Conservation (phyloP, 2,329 filamentous ascomycete genomes). For the Hirsutella rhossiliensis region DNA sequence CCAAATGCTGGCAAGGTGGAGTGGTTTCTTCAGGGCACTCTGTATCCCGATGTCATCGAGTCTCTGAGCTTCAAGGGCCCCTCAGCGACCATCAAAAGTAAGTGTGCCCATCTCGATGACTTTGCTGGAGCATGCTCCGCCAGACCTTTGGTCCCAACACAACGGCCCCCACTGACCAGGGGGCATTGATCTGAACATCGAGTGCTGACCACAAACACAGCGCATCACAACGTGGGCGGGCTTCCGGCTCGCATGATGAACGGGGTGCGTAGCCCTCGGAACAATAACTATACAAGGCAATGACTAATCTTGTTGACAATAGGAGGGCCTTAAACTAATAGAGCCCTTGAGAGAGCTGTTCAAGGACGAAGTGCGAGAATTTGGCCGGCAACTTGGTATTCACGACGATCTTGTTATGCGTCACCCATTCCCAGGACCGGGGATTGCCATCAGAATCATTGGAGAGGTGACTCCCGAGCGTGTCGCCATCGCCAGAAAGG, state of each 20-base stretch:
- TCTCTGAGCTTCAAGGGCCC: conserved; percentile 34
- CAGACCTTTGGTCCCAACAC: too few species aligned
- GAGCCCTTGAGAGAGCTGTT: conserved; percentile 31
- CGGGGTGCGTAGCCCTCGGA: conserved; percentile 12
- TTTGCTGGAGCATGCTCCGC: too few species aligned
- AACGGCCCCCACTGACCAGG: too few species aligned
- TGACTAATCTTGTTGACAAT: not conserved
- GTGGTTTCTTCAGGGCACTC: conserved; percentile 79
- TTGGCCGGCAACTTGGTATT: conserved; percentile 19
- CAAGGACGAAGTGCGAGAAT: conserved; percentile 34
- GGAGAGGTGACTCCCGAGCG: conserved; percentile 74
- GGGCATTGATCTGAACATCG: too few species aligned
- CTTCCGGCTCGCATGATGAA: conserved; percentile 45
- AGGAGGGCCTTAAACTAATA: conserved; percentile 35
- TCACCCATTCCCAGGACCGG: conserved; percentile 29
- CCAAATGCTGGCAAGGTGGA: conserved; percentile 62
- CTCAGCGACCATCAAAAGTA: conserved; percentile 35
- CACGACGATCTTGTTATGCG: conserved; percentile 18
- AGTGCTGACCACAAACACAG: too few species aligned
- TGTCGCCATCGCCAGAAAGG: conserved; percentile 66
- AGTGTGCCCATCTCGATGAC: too few species aligned
- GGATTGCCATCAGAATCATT: conserved; percentile 65
- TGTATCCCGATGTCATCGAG: conserved; percentile 52
- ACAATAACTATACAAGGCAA: conserved; percentile 2
- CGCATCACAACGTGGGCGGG: conserved; percentile 52